These are phyloP conservation scores for Colletotrichum magnum DNA, from an alignment of 2,329 filamentous ascomycete genomes.

Conservation along the genomic window DNA sequence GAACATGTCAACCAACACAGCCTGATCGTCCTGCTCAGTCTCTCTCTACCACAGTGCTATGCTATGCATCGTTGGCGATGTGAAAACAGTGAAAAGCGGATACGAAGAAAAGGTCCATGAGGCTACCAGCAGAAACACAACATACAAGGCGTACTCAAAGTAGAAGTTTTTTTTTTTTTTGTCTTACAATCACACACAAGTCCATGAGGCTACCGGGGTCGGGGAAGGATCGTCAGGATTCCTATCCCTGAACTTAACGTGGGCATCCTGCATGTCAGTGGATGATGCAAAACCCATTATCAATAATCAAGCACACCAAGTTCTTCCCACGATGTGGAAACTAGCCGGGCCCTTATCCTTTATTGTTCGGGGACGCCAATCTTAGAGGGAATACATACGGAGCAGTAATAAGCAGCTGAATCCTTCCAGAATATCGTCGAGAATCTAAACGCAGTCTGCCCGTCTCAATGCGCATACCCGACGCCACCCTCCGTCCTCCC, in stretches of 20 bases:
- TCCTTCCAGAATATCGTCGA: slow-evolving; percentile 11
- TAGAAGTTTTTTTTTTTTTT: too few relatives aligned
- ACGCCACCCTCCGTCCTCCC: background rate
- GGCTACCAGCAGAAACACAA: too few relatives aligned
- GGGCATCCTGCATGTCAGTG: background rate
- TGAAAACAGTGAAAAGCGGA: background rate
- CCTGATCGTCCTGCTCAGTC: background rate
- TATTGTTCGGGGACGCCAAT: too few relatives aligned
- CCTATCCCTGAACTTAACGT: slow-evolving; percentile 1
- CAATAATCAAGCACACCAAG: slow-evolving; percentile 18
- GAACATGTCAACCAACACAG: background rate
- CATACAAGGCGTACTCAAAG: too few relatives aligned
- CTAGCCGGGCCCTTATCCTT: too few relatives aligned
- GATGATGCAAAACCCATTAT: slow-evolving; percentile 20
- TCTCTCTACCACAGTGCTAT: too few relatives aligned
- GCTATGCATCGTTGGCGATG: background rate
- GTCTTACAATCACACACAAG: background rate
- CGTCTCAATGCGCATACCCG: background rate
- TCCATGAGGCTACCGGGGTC: too few relatives aligned
- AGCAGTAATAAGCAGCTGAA: too few relatives aligned
- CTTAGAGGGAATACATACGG: too few relatives aligned
- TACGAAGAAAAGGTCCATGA: slow-evolving; percentile 1
- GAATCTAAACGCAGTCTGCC: background rate
- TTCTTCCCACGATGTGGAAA: too few relatives aligned
- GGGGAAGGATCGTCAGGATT: slow-evolving; percentile 11